Evolutionary conservation across 177 flowering plant genomes (phyloP).

Genomic region (Telopea speciosissima): DNA sequence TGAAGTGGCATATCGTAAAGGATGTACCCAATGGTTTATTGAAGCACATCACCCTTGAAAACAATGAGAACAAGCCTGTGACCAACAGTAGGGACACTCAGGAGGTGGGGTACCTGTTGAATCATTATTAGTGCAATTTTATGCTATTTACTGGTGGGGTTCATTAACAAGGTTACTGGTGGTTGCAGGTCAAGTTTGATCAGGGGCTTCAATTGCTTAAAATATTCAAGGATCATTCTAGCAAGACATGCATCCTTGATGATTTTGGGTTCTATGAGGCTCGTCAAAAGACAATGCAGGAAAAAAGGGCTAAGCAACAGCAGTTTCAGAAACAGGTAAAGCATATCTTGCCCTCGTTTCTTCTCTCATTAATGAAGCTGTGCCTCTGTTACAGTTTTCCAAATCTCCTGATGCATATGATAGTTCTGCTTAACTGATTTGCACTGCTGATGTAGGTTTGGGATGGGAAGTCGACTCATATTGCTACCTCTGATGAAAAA

Average conservation of each 20-base stretch:
- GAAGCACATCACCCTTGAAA: slow-evolving; percentile 3
- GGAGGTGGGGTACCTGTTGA: not conserved
- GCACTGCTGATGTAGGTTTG: slow-evolving; percentile 27
- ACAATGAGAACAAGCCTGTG: slow-evolving; percentile 9
- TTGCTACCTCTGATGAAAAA: slow-evolving; percentile 22
- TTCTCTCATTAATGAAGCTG: too few species aligned
- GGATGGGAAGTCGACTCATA: slow-evolving; percentile 28
- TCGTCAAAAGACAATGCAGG: slow-evolving; percentile 37
- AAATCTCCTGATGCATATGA: not conserved
- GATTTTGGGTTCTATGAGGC: slow-evolving; percentile 46
- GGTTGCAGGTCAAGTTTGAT: slow-evolving; percentile 36
- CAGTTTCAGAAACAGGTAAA: slow-evolving; percentile 61
- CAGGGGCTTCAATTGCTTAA: slow-evolving; percentile 43
- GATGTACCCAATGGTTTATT: slow-evolving; percentile 1
- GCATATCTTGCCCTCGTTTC: not conserved
- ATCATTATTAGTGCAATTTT: not conserved
- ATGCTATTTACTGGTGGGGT: not conserved
- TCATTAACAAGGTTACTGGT: not conserved
- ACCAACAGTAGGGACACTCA: slow-evolving; percentile 8
- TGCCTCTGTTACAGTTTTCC: not conserved
- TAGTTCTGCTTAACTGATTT: not conserved
- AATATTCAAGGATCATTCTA: slow-evolving; percentile 36
- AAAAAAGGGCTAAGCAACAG: slow-evolving; percentile 51
- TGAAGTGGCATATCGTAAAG: slow-evolving; percentile 11
- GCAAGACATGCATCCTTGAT: slow-evolving; percentile 34